Evolutionary conservation across 768 basidiomycete species (phyloP).

Genomic region (Leucosporidium yakuticum): DNA sequence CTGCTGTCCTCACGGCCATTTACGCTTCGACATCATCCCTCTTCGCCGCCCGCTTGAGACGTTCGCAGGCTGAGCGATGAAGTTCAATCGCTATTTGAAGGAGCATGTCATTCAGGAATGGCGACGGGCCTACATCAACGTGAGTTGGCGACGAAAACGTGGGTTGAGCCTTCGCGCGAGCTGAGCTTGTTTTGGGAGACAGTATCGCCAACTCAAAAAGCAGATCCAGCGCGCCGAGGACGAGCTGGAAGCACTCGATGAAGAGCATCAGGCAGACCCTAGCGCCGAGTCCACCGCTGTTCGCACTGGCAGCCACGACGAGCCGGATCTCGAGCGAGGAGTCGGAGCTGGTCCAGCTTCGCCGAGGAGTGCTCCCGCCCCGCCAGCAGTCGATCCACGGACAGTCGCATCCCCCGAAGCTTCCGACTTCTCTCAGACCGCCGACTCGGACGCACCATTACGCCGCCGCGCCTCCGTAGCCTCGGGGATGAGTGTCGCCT

Average conservation of each 20-base stretch:
- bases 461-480: neutral
- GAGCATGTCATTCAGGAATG: conserved; percentile 27
- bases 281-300: neutral
- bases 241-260: conserved; percentile 12
- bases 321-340: neutral
- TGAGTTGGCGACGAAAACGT: neutral
- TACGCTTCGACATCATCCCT: too few relatives aligned
- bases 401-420: neutral
- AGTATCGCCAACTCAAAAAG: conserved; percentile 34
- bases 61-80: conserved; percentile 4
- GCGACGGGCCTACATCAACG: conserved; percentile 16
- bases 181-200: neutral
- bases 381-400: neutral
- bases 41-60: too few relatives aligned
- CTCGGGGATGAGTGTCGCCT: neutral
- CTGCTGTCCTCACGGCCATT: too few relatives aligned
- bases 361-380: too few relatives aligned
- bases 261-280: neutral
- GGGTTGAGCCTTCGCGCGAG: neutral
- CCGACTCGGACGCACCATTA: neutral
- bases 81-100: conserved; percentile 24
- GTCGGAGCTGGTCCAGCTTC: neutral
- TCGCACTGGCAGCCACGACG: neutral
- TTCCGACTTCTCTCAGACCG: neutral
- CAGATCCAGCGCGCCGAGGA: conserved; percentile 20